phyloP scores from a whole-genome alignment of 371 early-diverging fungal genomes.

The Mortierella sp. region DNA sequence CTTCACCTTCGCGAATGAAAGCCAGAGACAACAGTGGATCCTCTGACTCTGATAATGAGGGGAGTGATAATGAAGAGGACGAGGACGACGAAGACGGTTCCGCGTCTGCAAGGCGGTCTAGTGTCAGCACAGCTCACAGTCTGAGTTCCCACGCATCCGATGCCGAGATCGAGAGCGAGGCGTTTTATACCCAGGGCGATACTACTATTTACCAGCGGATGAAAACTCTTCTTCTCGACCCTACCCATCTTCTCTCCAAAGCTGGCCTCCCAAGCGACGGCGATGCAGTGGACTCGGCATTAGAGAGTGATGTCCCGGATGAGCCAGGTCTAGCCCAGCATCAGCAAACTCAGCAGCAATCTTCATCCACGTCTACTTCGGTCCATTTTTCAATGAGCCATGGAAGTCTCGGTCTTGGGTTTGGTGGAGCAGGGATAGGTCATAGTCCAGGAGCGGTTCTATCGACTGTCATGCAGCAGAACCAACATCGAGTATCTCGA shows the following conservation, averaged over 20 bases:
- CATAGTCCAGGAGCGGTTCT: constrained; percentile 33
- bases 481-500: constrained; percentile 11
- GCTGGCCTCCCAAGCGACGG: background rate
- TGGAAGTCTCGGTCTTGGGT: constrained; percentile 26
- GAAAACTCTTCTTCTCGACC: constrained; percentile 34
- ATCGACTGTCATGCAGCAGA: constrained; percentile 42
- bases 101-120: background rate
- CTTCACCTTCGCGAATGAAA: background rate
- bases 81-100: background rate
- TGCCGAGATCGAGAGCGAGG: constrained; percentile 51
- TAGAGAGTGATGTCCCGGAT: background rate
- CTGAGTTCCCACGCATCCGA: constrained; percentile 47
- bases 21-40: background rate
- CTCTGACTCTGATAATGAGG: background rate
- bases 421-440: constrained; percentile 21
- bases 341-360: constrained; percentile 13
- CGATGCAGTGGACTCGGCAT: background rate
- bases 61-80: background rate
- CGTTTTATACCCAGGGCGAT: constrained; percentile 52
- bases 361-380: background rate
- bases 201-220: constrained; percentile 48
- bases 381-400: background rate
- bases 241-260: constrained; percentile 2
- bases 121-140: constrained; percentile 10
- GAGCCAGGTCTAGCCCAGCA: background rate